Evolutionary conservation across 2,329 filamentous ascomycete genomes (phyloP).

Genomic region (Tolypocladium tundrense): DNA sequence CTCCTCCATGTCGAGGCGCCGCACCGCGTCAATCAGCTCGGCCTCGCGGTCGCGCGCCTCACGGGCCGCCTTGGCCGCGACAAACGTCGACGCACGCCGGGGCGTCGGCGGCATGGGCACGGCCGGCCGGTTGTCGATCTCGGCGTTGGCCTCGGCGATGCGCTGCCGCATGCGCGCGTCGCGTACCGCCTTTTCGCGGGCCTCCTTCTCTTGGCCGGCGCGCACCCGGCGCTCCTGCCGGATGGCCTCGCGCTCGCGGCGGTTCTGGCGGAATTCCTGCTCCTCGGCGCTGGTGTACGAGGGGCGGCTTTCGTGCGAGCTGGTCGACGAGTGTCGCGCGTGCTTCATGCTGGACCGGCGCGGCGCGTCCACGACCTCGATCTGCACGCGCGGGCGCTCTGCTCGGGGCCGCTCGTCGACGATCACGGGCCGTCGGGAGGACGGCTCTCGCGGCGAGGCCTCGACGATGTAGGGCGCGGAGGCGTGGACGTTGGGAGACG

Average conservation of each 20-base stretch:
- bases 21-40: constrained; percentile 23
- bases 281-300: constrained; percentile 18
- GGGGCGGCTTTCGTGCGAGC: constrained; percentile 22
- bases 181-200: constrained; percentile 13
- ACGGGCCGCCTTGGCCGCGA: constrained; percentile 11
- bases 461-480: constrained; percentile 15
- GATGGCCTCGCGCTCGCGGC: constrained; percentile 12
- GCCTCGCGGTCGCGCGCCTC: constrained; percentile 10
- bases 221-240: constrained; percentile 13
- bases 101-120: constrained; percentile 16
- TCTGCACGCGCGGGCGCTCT: constrained; percentile 19
- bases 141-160: constrained; percentile 31
- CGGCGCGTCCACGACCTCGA: constrained; percentile 24
- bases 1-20: constrained; percentile 20
- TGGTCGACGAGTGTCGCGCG: constrained; percentile 24
- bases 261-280: constrained; percentile 15
- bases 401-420: constrained; percentile 24
- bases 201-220: constrained; percentile 6
- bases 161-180: constrained; percentile 16
- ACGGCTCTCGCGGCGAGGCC: constrained; percentile 12
- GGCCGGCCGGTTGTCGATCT: constrained; percentile 27
- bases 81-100: constrained; percentile 12
- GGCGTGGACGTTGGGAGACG: constrained; percentile 21
- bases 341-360: constrained; percentile 18
- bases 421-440: constrained; percentile 22